Percentiles rank a stretch among this genome's conserved stretches.
These are phyloP conservation scores for Laguncularia racemosa DNA, from an alignment of 345 rosid species.

Conservation along the genomic window DNA sequence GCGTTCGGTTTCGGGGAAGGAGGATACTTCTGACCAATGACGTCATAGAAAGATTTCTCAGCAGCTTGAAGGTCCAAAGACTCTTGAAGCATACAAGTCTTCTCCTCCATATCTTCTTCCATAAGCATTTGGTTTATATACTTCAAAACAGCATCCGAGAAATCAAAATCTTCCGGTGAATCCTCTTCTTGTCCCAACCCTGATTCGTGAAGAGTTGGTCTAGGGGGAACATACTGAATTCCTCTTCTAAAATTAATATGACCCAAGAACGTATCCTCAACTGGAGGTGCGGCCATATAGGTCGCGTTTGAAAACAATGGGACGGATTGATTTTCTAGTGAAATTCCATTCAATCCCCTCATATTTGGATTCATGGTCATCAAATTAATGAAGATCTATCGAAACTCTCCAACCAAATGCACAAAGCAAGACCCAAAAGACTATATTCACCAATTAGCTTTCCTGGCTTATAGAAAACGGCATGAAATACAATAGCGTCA, in stretches of 20 bases:
- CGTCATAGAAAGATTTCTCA: constrained; percentile 87
- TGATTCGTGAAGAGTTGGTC: constrained; percentile 5
- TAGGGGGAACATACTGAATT: constrained; percentile 19
- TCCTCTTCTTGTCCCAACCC: constrained; percentile 37
- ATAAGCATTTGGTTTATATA: constrained; percentile 83
- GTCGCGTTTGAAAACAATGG: constrained; percentile 33
- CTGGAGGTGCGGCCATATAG: constrained; percentile 26
- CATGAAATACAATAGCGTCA: too few relatives aligned
- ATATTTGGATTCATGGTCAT: constrained; percentile 50
- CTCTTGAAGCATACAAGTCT: constrained; percentile 71
- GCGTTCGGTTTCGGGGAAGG: constrained; percentile 56
- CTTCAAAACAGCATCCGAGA: constrained; percentile 71
- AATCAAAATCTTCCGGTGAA: constrained; percentile 54
- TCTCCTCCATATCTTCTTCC: constrained; percentile 86
- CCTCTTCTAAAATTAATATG: constrained; percentile 21
- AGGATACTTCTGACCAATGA: constrained; percentile 82
- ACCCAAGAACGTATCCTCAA: constrained; percentile 17
- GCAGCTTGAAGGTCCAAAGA: constrained; percentile 83
- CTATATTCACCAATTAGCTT: not conserved
- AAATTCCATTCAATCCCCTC: constrained; percentile 30
- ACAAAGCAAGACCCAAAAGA: constrained; percentile 1
- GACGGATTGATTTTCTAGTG: constrained; percentile 30
- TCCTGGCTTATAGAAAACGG: too few relatives aligned
- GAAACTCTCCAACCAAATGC: not conserved
- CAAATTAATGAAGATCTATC: not conserved